Conservation (phyloP, 306 rosid species). For the Heteromeles arbutifolia region DNA sequence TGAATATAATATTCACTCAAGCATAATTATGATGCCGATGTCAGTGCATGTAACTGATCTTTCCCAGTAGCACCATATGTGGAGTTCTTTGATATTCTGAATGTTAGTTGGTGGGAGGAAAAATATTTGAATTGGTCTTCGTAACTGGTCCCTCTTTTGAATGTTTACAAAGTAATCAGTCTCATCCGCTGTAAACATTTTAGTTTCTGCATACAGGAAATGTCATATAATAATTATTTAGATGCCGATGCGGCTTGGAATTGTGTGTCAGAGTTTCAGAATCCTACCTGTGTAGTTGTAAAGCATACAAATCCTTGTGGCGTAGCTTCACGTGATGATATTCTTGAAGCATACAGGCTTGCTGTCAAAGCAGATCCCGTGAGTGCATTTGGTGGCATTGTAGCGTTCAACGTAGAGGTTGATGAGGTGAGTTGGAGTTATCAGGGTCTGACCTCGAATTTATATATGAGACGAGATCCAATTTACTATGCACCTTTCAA, state of each 20-base stretch:
- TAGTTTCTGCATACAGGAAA: slow-evolving; percentile 55
- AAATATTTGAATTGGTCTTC: too few species aligned
- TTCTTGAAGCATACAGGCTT: slow-evolving; percentile 82
- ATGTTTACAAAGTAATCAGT: neutral
- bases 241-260: slow-evolving; percentile 99
- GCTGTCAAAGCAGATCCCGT: slow-evolving; percentile 94
- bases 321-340: slow-evolving; percentile 78
- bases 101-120: too few species aligned
- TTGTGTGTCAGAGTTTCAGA: slow-evolving; percentile 78
- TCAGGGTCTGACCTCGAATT: neutral
- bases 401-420: slow-evolving; percentile 77
- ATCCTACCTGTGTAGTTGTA: slow-evolving; percentile 83
- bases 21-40: too few species aligned
- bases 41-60: too few species aligned
- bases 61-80: too few species aligned
- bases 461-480: neutral
- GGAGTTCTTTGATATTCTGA: too few species aligned
- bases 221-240: slow-evolving; percentile 89
- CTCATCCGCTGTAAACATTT: neutral
- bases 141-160: neutral
- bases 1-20: too few species aligned
- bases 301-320: slow-evolving; percentile 99
- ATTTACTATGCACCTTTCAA: neutral
- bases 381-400: slow-evolving; percentile 94
- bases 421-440: slow-evolving; percentile 61